Base-by-base conservation (phyloP, 208 protist genomes). In the Wallacemonas sp. region DNA sequence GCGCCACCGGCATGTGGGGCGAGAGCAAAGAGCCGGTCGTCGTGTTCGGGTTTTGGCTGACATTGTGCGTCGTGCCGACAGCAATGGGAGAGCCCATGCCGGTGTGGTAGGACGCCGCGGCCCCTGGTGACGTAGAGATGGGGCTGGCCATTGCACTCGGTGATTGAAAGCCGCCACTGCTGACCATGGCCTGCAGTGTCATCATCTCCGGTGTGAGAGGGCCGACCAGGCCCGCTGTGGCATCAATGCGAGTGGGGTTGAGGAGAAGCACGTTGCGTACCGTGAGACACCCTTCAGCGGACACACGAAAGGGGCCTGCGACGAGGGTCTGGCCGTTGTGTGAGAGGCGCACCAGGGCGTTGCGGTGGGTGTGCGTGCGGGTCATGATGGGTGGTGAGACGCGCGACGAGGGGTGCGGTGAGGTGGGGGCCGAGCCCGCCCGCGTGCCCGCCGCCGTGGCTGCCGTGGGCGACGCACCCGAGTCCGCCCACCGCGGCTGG, bases 231-330 rank as follows among this genome's bases (percentile, higher is more conserved):
- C 22, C 37, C 52, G 9, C 6, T 21, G 39, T 10, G 64, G 66
- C 30, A 39, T 81, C 71, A 53, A 76, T 78, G 41, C 71, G 69
- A 22, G 55, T 67, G 0, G 73, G 60, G 58, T 94, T 94, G 2
- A 94, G 72, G 17, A 92, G 75, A n/a, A 94, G 76, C 37, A 91
- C 55, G 54, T 88, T 94, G 46, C 78, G 79, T 76, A 94, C 83
- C 17, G 88, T 94, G 13, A 89, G 68, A 60, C 88, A 94, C 10
- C 88, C 88, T 1, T 87, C 76, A 1, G 45, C 15, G 30, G 81
- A 89, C n/a, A 94, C 88, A 26, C 77, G 78, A 57, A 89, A 94
- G n/a, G 80, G 68, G 15, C 88, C 85, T 6, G 79, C 88, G 45
- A 89, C 68, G 22, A 94, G 71, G 8, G 76, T 76, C 29, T 52